Evolutionary conservation across 2,329 filamentous ascomycete genomes (phyloP), one percentile per base, ranked within the genome.

Genomic region (Sodiomyces alkalinus): DNA sequence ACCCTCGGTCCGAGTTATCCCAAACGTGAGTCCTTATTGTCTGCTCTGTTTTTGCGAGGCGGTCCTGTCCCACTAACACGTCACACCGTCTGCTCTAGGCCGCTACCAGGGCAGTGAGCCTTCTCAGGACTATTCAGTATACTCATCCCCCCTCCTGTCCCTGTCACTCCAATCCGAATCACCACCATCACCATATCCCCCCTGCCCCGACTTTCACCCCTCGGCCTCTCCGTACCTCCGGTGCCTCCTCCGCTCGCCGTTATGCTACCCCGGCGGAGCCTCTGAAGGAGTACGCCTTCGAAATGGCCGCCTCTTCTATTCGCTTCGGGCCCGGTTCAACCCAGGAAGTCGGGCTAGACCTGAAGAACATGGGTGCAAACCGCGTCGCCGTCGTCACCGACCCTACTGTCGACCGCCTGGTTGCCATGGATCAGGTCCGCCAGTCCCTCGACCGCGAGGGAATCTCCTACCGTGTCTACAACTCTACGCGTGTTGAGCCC

Each of bases 271-370:
- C 82, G 0, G 58, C 79, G 17, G 76, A 83, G 43, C 56, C 65
- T 7, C 66, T 85, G 45, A 93, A 92, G 51, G 90, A 98, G 52
- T 98, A 98, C 57, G 90, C 90, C 10, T 98, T 98, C 48, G 90
- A 98, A 53, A 92, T 98, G 87, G 90, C 90, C 0, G 85, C 90
- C 2, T 92, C 82, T 1, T 82, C 79, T 17, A 94, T 98, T 45
- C 74, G 90, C 9, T 98, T 96, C 44, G 90, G 90, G 0, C 82
- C 83, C 0, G 90, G 90, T 5, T 80, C 79, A 32, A 98, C 90
- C 15, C 82, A 83, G 52, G 90, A 98, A 54, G 85, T 98, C 13
- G 90, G 90, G 39, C 96, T 96, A 90, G 90, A 98, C 54, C 76
- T 96, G 41, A 78, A 74, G 55, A 96, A 98, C 49, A 67, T 98